These are phyloP conservation scores for Moringa oleifera DNA, from an alignment of 345 rosid species.

Conservation along the genomic window DNA sequence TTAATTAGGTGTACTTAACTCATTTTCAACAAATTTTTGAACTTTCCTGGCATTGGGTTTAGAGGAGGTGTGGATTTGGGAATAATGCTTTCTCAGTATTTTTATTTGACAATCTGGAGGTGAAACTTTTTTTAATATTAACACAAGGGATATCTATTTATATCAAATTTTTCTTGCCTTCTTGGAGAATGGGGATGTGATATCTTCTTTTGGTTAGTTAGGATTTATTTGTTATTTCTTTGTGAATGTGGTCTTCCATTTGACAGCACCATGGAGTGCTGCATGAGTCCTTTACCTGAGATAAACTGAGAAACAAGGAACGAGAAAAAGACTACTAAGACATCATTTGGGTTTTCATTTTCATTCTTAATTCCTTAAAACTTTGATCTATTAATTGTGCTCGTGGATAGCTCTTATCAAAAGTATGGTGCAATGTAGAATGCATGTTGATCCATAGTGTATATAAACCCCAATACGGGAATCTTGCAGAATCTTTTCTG, in stretches of 20 bases:
- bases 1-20: not conserved
- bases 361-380: no score
- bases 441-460: not conserved
- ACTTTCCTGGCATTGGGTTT: not conserved
- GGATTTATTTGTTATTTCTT: not conserved
- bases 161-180: no score
- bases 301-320: not conserved
- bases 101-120: not conserved
- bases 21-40: not conserved
- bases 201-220: not conserved
- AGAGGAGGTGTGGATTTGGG: not conserved
- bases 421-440: not conserved
- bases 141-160: no score
- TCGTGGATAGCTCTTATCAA: not conserved
- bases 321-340: not conserved
- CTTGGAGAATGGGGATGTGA: no score
- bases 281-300: not conserved
- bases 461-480: no score
- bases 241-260: no score
- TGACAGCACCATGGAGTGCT: not conserved
- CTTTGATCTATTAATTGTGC: no score
- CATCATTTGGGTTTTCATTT: no score
- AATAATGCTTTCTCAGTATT: not conserved
- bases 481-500: no score
- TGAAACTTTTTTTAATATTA: no score